These are phyloP conservation scores for Fusarium lateritium DNA, from an alignment of 2,329 filamentous ascomycete species.

Conservation along the genomic window DNA sequence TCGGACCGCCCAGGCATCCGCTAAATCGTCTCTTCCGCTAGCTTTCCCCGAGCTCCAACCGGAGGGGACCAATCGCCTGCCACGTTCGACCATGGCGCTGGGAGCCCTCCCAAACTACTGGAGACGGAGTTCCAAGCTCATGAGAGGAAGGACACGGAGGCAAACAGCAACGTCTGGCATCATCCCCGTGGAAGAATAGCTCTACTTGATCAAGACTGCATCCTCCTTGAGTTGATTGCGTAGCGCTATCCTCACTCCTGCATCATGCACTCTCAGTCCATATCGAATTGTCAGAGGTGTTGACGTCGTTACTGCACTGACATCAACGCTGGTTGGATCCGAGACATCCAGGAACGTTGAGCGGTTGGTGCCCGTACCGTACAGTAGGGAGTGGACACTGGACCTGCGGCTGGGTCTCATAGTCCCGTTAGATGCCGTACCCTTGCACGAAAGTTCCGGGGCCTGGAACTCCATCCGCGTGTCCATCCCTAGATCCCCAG, in stretches of 20 bases:
- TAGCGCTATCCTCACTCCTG: constrained; percentile 7
- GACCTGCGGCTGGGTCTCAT: constrained; percentile 13
- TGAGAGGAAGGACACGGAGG: constrained; percentile 11
- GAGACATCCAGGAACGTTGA: constrained; percentile 39
- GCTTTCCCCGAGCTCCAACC: constrained; percentile 25
- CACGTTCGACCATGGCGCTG: constrained; percentile 35
- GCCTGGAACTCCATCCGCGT: constrained; percentile 30
- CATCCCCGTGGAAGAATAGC: constrained; percentile 1
- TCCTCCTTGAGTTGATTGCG: neutral
- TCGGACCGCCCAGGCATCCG: constrained; percentile 14
- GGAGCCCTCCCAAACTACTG: constrained; percentile 36
- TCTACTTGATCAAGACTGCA: neutral
- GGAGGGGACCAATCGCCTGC: constrained; percentile 34
- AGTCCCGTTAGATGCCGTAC: constrained; percentile 13
- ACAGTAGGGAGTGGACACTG: constrained; percentile 14
- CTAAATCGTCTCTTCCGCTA: constrained; percentile 24
- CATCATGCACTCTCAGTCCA: neutral
- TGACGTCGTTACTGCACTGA: constrained; percentile 20
- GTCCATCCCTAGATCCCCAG: constrained; percentile 23
- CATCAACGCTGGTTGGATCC: constrained; percentile 28
- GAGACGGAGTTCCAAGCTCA: constrained; percentile 21
- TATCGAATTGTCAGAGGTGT: neutral
- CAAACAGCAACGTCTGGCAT: constrained; percentile 8
- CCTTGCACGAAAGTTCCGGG: constrained; percentile 31
- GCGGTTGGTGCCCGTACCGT: constrained; percentile 11